Conservation (phyloP, 805 yeast species). For the Candida ponderosae region DNA sequence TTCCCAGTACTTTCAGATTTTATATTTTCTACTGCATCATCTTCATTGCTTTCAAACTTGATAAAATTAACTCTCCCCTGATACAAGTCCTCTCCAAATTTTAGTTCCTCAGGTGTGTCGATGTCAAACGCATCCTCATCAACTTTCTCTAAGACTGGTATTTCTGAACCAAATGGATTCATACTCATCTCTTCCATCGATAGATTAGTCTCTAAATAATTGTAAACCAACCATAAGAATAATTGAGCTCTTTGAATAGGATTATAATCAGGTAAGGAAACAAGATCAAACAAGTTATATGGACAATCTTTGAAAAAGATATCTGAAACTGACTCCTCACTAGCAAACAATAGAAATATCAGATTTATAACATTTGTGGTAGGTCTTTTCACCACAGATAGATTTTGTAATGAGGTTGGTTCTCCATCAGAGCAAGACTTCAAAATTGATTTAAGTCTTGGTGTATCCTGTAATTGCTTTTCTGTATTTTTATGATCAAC, state of each 20-base stretch:
- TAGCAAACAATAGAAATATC: slow-evolving; percentile 65
- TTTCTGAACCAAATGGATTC: slow-evolving; percentile 54
- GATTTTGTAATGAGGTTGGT: slow-evolving; percentile 39
- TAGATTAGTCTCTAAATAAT: slow-evolving; percentile 70
- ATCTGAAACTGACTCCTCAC: slow-evolving; percentile 42
- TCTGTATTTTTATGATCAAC: slow-evolving; percentile 52
- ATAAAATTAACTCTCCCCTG: slow-evolving; percentile 28
- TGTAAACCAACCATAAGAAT: slow-evolving; percentile 77
- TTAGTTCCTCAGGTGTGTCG: slow-evolving; percentile 34
- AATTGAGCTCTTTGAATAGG: slow-evolving; percentile 64
- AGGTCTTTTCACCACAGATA: slow-evolving; percentile 29
- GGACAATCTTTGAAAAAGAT: slow-evolving; percentile 21
- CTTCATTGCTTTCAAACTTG: slow-evolving; percentile 12
- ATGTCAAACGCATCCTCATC: slow-evolving; percentile 26
- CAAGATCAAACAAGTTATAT: slow-evolving; percentile 63
- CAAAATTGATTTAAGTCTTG: slow-evolving; percentile 80
- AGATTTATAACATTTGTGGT: slow-evolving; percentile 67
- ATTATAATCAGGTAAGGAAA: slow-evolving; percentile 52
- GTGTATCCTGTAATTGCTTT: slow-evolving; percentile 90
- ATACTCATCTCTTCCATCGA: slow-evolving; percentile 36
- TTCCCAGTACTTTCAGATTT: background rate
- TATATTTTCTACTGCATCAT: background rate
- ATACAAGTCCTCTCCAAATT: slow-evolving; percentile 34
- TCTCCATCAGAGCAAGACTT: slow-evolving; percentile 80
- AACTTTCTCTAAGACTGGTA: slow-evolving; percentile 21